A percentile compares a stretch with the other conserved stretches of the same genome.
These are phyloP conservation scores for Chrysanthemum lavandulifolium DNA, from an alignment of 129 eudicot species.

Conservation along the genomic window DNA sequence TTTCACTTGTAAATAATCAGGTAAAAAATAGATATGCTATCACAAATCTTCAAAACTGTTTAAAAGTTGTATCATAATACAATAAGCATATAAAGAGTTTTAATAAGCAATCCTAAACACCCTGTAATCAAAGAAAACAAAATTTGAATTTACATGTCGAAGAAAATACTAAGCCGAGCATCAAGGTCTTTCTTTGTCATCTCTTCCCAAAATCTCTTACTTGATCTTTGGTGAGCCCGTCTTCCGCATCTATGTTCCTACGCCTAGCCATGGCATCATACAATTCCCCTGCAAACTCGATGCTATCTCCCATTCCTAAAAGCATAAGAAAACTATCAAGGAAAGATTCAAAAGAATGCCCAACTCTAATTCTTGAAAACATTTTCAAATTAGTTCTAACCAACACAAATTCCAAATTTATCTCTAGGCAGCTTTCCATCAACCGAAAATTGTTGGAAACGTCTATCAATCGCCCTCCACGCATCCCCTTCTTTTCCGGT, in stretches of 20 bases:
- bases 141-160: constrained; percentile 62
- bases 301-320: constrained; percentile 83
- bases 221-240: constrained; percentile 58
- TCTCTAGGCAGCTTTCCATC: constrained; percentile 67
- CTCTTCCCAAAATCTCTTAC: constrained; percentile 73
- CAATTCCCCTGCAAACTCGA: constrained; percentile 78
- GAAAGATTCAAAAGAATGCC: constrained; percentile 8
- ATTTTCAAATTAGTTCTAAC: constrained; percentile 33
- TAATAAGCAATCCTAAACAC: no score
- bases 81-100: no score
- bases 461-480: constrained; percentile 78
- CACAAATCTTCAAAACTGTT: no score
- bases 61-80: no score
- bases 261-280: constrained; percentile 84
- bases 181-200: constrained; percentile 72
- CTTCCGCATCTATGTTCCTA: constrained; percentile 33
- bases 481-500: constrained; percentile 77
- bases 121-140: no score
- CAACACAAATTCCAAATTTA: constrained; percentile 87
- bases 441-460: constrained; percentile 55
- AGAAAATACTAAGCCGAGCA: constrained; percentile 87
- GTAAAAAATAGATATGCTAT: no score
- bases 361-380: not conserved
- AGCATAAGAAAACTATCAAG: not conserved
- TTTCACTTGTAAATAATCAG: no score